Percentiles rank a stretch among this genome's conserved stretches.
Evolutionary conservation across 2,329 filamentous ascomycete genomes (phyloP).

Genomic region (Rosellinia necatrix): DNA sequence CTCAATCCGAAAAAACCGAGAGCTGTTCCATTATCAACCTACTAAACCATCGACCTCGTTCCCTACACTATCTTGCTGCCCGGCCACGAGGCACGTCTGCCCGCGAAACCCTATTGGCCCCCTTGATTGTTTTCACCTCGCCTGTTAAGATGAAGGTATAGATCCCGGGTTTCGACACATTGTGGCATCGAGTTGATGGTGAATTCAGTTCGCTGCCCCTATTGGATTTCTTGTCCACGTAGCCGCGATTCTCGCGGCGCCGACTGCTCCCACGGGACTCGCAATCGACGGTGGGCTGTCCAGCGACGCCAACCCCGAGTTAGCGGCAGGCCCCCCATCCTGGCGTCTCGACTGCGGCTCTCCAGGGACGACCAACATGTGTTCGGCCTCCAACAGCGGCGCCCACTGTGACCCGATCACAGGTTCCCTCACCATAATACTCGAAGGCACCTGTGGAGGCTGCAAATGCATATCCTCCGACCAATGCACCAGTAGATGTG

Average conservation of each 20-base stretch:
- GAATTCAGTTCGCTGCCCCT: constrained; percentile 8
- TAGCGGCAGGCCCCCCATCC: constrained; percentile 11
- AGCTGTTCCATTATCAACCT: too few relatives aligned
- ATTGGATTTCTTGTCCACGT: constrained; percentile 11
- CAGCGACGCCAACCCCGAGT: not conserved
- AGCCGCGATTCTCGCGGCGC: constrained; percentile 21
- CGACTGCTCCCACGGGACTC: constrained; percentile 4
- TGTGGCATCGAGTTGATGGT: not conserved
- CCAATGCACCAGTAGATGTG: constrained; percentile 29
- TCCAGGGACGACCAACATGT: constrained; percentile 29
- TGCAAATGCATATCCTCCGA: constrained; percentile 30
- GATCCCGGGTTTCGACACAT: not conserved
- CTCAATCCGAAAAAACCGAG: not conserved
- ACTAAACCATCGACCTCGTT: not conserved
- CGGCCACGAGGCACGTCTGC: not conserved
- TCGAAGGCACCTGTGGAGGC: constrained; percentile 33
- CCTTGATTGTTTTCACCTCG: not conserved
- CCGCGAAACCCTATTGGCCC: not conserved
- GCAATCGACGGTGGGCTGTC: not conserved
- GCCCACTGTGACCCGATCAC: constrained; percentile 35
- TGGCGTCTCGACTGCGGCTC: constrained; percentile 34
- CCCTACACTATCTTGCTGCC: not conserved
- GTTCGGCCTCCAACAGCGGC: constrained; percentile 32
- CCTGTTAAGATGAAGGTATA: constrained; percentile 22
- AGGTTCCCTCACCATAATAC: constrained; percentile 31